These are phyloP conservation scores for Panicum hallii DNA, from an alignment of 202 grass and related monocot species.

Conservation along the genomic window DNA sequence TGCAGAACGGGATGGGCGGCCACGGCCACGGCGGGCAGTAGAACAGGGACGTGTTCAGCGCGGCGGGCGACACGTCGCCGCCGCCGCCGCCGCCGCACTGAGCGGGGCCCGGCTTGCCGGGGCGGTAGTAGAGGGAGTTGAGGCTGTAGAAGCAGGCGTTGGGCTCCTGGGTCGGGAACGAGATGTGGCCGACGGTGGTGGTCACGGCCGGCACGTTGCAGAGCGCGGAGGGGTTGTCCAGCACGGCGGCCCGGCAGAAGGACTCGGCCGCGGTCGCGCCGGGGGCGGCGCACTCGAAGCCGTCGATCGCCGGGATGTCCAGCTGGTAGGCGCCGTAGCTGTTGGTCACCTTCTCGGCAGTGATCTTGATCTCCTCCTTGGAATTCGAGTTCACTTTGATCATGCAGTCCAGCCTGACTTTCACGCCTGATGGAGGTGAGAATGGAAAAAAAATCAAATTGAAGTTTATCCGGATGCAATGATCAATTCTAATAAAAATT, in stretches of 20 bases:
- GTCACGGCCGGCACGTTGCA: constrained; percentile 74
- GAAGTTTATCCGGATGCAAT: neutral
- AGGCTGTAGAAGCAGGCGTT: constrained; percentile 69
- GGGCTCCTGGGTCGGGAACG: constrained; percentile 38
- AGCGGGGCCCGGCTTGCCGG: constrained; percentile 42
- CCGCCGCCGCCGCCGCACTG: neutral
- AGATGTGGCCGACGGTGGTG: constrained; percentile 65
- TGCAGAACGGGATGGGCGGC: constrained; percentile 73
- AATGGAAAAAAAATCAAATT: neutral
- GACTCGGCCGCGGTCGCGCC: constrained; percentile 41
- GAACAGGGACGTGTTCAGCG: constrained; percentile 66
- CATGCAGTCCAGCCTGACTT: constrained; percentile 70
- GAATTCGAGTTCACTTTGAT: constrained; percentile 60
- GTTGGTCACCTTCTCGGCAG: constrained; percentile 72
- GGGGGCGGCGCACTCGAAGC: constrained; percentile 61
- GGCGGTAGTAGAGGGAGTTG: constrained; percentile 87
- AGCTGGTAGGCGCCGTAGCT: constrained; percentile 72
- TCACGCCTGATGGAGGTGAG: constrained; percentile 57
- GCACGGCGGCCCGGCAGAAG: constrained; percentile 66
- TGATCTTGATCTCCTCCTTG: constrained; percentile 69
- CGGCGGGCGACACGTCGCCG: neutral
- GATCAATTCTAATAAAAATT: neutral
- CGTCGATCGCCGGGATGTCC: constrained; percentile 74
- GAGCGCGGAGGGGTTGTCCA: constrained; percentile 61
- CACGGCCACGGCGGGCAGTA: constrained; percentile 85